Evolutionary conservation across 2,329 filamentous ascomycete genomes (phyloP).

Genomic region (Zymoseptoria brevis): DNA sequence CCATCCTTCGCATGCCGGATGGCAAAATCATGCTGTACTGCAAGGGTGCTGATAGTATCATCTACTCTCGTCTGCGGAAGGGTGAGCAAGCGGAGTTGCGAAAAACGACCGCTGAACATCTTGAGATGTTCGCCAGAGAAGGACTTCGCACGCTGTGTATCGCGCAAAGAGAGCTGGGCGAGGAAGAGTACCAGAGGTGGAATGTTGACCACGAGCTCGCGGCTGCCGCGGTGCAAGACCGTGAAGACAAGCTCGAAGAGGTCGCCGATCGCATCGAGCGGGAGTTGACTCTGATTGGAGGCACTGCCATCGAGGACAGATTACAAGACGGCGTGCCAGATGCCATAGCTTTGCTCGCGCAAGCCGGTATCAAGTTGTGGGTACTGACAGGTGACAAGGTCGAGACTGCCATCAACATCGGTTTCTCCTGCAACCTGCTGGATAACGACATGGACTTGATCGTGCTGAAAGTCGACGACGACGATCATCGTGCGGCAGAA

Average conservation of each 20-base stretch:
- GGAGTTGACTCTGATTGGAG: constrained; percentile 77
- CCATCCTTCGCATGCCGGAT: constrained; percentile 90
- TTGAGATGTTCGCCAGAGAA: constrained; percentile 95
- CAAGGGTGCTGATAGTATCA: constrained; percentile 95
- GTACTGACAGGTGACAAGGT: constrained; percentile 97
- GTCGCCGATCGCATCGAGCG: constrained; percentile 88
- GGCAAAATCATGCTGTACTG: constrained; percentile 85
- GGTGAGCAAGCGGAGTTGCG: constrained; percentile 82
- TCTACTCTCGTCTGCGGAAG: constrained; percentile 80
- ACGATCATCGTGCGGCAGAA: constrained; percentile 56
- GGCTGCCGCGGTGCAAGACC: constrained; percentile 70
- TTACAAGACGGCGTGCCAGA: constrained; percentile 95
- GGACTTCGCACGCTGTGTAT: constrained; percentile 92
- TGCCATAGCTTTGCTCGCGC: constrained; percentile 80
- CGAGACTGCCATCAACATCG: constrained; percentile 98
- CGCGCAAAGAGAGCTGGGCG: constrained; percentile 69
- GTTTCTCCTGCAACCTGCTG: constrained; percentile 94
- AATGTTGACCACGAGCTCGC: constrained; percentile 80
- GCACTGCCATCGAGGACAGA: constrained; percentile 94
- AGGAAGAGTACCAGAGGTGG: constrained; percentile 79
- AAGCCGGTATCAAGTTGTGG: constrained; percentile 97
- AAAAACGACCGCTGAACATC: constrained; percentile 76
- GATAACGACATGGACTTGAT: constrained; percentile 98
- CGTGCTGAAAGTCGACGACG: constrained; percentile 75
- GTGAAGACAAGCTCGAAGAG: constrained; percentile 87